phyloP scores from a whole-genome alignment of 2,329 filamentous ascomycete species.

The Colletotrichum navitas region DNA sequence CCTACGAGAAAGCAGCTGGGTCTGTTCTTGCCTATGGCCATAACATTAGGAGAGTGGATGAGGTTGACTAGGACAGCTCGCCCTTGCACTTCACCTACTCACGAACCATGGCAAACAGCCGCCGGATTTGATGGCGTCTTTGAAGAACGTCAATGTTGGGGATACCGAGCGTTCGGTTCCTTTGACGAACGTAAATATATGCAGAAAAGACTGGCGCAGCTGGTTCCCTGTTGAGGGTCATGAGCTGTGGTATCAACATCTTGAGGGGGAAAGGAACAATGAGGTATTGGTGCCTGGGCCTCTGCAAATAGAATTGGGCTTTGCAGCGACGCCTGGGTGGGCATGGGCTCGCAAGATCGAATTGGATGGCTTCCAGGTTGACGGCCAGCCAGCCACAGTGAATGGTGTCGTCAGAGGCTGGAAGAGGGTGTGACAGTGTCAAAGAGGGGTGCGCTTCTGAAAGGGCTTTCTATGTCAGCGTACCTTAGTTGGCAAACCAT shows the following conservation, averaged over 20 bases:
- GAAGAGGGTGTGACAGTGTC: constrained; percentile 7
- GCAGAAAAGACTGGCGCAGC: not conserved
- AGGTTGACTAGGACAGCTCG: not conserved
- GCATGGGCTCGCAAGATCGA: not conserved
- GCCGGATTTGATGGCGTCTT: not conserved
- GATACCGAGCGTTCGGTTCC: not conserved
- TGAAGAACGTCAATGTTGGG: not conserved
- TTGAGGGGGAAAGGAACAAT: not conserved
- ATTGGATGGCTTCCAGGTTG: not conserved
- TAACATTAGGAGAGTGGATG: too few species aligned
- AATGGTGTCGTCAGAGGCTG: not conserved
- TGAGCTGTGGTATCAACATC: not conserved
- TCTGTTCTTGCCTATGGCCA: not conserved
- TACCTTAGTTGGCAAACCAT: too few species aligned
- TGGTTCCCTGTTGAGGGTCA: not conserved
- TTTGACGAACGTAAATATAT: not conserved
- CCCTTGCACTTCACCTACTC: not conserved
- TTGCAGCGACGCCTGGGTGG: constrained; percentile 2
- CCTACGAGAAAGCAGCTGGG: not conserved
- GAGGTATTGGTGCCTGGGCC: not conserved
- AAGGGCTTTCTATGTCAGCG: not conserved
- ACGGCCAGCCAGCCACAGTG: constrained; percentile 16
- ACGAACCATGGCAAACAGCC: constrained; percentile 12
- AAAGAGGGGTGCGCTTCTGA: not conserved
- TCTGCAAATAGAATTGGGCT: not conserved